Base-by-base conservation (phyloP, 495 filamentous ascomycete genomes). In the Chlorociboria aeruginascens region DNA sequence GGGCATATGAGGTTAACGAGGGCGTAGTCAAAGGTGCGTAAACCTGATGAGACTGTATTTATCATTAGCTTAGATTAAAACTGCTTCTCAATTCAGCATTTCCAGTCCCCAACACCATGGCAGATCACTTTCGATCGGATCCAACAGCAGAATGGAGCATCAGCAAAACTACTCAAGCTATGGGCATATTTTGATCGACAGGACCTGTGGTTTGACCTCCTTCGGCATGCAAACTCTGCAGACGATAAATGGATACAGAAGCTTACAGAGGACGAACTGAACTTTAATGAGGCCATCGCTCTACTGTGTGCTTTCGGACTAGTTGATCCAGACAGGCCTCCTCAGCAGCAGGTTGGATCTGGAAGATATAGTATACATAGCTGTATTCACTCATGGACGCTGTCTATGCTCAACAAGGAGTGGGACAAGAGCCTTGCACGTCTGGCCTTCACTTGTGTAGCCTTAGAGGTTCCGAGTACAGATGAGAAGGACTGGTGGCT, bases 131-230 rank as follows among this genome's bases (percentile, higher is more conserved):
- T n/a, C n/a, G n/a, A n/a, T n/a, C n/a, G n/a, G n/a, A n/a, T 75
- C 32, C 53, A 62, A 44, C 60, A 61, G 32, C 57, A 57, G 17
- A 62, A 65, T 53, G 39, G 48, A 11, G 41, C 44, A 12, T 55
- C 68, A 42, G 66, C 69, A 30, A 40, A 62, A 8, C 49, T 74
- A 16, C 59, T 76, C 7, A 51, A 62, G 7, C 49, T 71, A 11
- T 69, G 68, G 62, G 65, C 67, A 38, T 66, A 50, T 47, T 69
- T 72, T 45, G 64, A 71, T 51, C 67, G 69, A 51, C 65, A 67
- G 47, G 70, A 75, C 54, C 58, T 73, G 34, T 74, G 69, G 69
- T 72, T 63, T 49, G 64, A 69, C 43, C 58, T 74, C 32, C 43
- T 59, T 30, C 51, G 37, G 25, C 2, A 50, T 13, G 14, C 3